Conservation (phyloP, 257 asterid species). For the Thymus mandschuricus region DNA sequence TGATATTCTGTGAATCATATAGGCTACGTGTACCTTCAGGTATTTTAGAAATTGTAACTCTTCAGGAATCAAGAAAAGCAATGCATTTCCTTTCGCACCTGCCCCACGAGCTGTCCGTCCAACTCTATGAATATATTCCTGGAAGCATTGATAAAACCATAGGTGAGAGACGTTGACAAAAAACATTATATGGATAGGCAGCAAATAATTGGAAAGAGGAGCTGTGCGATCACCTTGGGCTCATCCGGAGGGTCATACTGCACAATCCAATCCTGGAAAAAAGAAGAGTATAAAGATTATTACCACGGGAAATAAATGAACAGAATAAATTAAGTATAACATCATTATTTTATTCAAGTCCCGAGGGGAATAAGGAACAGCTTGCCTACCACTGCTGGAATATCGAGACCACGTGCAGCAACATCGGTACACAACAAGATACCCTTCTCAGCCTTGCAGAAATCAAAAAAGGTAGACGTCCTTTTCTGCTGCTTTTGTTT, state of each 20-base stretch:
- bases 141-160: conserved; percentile 34
- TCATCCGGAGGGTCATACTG: conserved; percentile 98
- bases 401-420: conserved; percentile 99
- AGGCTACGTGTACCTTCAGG: conserved; percentile 60
- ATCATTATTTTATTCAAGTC: not conserved
- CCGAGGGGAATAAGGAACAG: not conserved
- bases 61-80: conserved; percentile 92
- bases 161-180: conserved; percentile 10
- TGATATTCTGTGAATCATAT: conserved; percentile 23
- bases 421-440: conserved; percentile 91
- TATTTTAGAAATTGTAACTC: conserved; percentile 78
- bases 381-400: conserved; percentile 79
- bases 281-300: conserved; percentile 14
- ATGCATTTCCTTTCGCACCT: conserved; percentile 93
- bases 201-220: conserved; percentile 13
- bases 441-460: conserved; percentile 85
- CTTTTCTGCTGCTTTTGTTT: conserved; percentile 96
- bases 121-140: conserved; percentile 96
- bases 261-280: conserved; percentile 93
- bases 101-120: conserved; percentile 99
- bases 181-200: conserved; percentile 13
- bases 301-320: not conserved
- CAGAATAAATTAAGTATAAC: not conserved
- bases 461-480: conserved; percentile 79
- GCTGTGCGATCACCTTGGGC: conserved; percentile 66